Conservation (phyloP, 2,329 filamentous ascomycete genomes). For the Cryphonectria carpinicola region DNA sequence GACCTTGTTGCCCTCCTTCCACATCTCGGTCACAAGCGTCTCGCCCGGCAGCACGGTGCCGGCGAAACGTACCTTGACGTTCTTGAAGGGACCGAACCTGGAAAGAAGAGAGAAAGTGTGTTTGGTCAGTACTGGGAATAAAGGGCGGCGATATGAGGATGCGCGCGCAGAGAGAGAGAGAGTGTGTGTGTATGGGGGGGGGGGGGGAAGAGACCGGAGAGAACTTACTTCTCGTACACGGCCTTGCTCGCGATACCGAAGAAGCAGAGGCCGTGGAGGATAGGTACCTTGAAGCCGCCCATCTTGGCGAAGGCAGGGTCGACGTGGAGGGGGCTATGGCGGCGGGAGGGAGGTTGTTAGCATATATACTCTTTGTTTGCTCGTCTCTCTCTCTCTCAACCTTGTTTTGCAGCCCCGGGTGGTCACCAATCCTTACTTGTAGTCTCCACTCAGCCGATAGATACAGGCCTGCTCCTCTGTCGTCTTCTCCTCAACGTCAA, state of each 20-base stretch:
- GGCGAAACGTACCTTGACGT: slow-evolving; percentile 90
- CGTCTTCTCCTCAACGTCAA: slow-evolving; percentile 83
- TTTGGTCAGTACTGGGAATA: slow-evolving; percentile 1
- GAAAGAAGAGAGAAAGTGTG: background rate
- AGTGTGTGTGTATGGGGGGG: too few relatives aligned
- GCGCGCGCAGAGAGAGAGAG: background rate
- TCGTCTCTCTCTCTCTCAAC: background rate
- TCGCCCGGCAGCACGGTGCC: slow-evolving; percentile 84
- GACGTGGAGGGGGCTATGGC: slow-evolving; percentile 79
- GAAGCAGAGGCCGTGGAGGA: slow-evolving; percentile 95
- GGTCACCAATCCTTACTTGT: slow-evolving; percentile 62
- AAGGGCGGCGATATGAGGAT: background rate
- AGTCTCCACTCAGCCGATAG: slow-evolving; percentile 91
- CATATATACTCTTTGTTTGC: background rate
- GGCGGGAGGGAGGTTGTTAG: background rate
- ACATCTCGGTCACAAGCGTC: slow-evolving; percentile 93
- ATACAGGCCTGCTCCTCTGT: slow-evolving; percentile 89
- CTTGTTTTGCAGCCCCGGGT: background rate
- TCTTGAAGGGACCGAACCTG: slow-evolving; percentile 77
- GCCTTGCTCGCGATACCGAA: slow-evolving; percentile 93
- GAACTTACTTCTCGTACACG: slow-evolving; percentile 67
- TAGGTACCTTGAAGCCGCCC: slow-evolving; percentile 91
- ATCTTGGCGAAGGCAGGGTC: slow-evolving; percentile 94
- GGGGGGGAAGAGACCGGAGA: too few relatives aligned
- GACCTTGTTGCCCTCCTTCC: slow-evolving; percentile 80